Evolutionary conservation across 2,329 filamentous ascomycete species (phyloP).

Genomic region (Colletotrichum orbiculare): DNA sequence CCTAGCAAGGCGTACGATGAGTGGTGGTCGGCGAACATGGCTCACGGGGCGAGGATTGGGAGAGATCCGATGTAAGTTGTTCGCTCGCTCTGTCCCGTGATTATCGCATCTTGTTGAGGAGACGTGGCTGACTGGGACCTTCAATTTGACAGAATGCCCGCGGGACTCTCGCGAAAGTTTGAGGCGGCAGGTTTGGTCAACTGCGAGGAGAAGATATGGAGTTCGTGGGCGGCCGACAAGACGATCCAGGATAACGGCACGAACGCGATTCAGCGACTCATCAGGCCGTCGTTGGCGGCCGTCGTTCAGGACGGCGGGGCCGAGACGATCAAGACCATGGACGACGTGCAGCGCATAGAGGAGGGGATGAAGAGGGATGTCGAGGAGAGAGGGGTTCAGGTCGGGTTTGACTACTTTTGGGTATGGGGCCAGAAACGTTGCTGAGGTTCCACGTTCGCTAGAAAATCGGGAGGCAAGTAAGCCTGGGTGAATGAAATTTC

Average conservation of each 20-base stretch:
- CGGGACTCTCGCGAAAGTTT: constrained; percentile 20
- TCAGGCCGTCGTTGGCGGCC: constrained; percentile 12
- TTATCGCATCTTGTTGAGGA: not conserved
- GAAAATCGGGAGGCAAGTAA: no score
- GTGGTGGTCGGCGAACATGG: constrained; percentile 26
- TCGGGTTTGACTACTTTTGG: constrained; percentile 23
- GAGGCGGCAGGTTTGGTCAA: not conserved
- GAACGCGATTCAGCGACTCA: not conserved
- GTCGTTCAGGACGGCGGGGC: constrained; percentile 20
- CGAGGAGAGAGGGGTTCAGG: constrained; percentile 10
- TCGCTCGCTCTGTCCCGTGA: not conserved
- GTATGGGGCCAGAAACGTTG: constrained; percentile 13
- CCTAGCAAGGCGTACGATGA: constrained; percentile 30
- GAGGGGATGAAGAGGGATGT: constrained; percentile 8
- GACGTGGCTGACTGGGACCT: not conserved
- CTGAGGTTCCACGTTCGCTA: not conserved
- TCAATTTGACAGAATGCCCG: constrained; percentile 9
- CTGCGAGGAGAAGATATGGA: constrained; percentile 26
- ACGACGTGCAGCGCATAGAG: constrained; percentile 19
- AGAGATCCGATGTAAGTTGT: constrained; percentile 18
- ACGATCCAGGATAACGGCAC: not conserved
- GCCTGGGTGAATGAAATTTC: no score
- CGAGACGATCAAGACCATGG: constrained; percentile 24
- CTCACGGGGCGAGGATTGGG: constrained; percentile 18
- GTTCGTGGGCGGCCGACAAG: constrained; percentile 28